Evolutionary conservation across 768 basidiomycete genomes (phyloP).

Genomic region (Sistotremastrum niveocremeum): DNA sequence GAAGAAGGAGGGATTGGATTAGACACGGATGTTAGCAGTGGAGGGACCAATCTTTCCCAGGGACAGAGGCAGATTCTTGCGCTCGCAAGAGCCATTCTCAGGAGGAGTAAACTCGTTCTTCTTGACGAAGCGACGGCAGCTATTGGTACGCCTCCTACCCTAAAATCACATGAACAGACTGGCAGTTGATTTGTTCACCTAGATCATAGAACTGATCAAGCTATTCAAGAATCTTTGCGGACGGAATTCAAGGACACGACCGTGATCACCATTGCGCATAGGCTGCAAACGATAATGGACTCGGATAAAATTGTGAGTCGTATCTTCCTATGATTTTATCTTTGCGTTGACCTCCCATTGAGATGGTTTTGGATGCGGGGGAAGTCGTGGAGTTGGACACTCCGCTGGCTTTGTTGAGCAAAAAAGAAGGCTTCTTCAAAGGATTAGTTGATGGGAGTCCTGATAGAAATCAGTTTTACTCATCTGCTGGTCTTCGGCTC

Average conservation of each 20-base stretch:
- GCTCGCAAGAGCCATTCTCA: constrained; percentile 21
- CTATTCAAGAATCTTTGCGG: constrained; percentile 27
- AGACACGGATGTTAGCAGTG: constrained; percentile 8
- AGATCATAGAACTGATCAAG: constrained; percentile 26
- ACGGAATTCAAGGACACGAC: constrained; percentile 19
- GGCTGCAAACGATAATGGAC: constrained; percentile 27
- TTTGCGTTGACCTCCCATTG: not conserved
- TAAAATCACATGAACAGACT: constrained; percentile 8
- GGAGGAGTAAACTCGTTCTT: constrained; percentile 12
- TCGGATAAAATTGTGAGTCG: constrained; percentile 25
- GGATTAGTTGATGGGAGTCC: constrained; percentile 14
- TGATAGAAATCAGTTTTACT: constrained; percentile 5
- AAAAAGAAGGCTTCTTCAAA: constrained; percentile 13
- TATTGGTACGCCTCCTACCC: constrained; percentile 5
- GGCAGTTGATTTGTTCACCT: not conserved
- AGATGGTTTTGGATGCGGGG: constrained; percentile 4
- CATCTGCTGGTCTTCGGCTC: no score
- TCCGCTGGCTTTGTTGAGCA: constrained; percentile 19
- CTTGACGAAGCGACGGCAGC: constrained; percentile 27
- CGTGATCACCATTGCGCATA: constrained; percentile 28
- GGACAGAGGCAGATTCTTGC: constrained; percentile 31
- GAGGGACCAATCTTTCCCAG: constrained; percentile 11
- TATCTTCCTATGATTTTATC: not conserved
- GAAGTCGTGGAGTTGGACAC: constrained; percentile 23
- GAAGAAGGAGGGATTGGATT: constrained; percentile 22